Conservation (phyloP, 441 rosid genomes). For the Syzygium syzygioides region DNA sequence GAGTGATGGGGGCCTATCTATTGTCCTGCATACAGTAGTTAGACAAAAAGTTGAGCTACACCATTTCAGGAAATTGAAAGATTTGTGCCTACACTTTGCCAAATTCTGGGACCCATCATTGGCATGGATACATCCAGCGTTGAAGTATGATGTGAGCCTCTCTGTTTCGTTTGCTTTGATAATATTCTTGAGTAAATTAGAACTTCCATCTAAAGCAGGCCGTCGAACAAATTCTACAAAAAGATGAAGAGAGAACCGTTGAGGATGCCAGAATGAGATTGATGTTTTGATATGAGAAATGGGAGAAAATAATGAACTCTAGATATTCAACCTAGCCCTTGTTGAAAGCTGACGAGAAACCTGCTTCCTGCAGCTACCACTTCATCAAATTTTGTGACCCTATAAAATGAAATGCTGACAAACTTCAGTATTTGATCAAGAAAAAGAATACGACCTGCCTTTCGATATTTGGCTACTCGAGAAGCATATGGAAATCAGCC, state of each 20-base stretch:
- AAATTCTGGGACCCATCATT: conserved; percentile 40
- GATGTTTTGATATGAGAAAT: not conserved
- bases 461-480: not conserved
- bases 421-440: not conserved
- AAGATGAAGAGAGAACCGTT: not conserved
- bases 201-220: conserved; percentile 44
- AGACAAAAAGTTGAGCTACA: not conserved
- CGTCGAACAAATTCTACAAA: conserved; percentile 52
- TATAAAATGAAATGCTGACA: conserved; percentile 9
- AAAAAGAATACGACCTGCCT: not conserved
- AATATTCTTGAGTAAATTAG: conserved; percentile 46
- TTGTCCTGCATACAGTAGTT: not conserved
- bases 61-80: not conserved
- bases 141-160: conserved; percentile 53
- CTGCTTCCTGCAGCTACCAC: conserved; percentile 38
- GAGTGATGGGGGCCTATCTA: no score
- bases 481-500: not conserved
- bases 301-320: not conserved
- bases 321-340: conserved; percentile 47
- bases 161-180: conserved; percentile 56
- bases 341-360: conserved; percentile 58
- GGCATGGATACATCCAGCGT: conserved; percentile 44
- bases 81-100: conserved; percentile 55
- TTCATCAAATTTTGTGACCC: conserved; percentile 67
- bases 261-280: not conserved